Evolutionary conservation across 2,329 filamentous ascomycete genomes (phyloP).

Genomic region (Penicillium fuscoglaucum): DNA sequence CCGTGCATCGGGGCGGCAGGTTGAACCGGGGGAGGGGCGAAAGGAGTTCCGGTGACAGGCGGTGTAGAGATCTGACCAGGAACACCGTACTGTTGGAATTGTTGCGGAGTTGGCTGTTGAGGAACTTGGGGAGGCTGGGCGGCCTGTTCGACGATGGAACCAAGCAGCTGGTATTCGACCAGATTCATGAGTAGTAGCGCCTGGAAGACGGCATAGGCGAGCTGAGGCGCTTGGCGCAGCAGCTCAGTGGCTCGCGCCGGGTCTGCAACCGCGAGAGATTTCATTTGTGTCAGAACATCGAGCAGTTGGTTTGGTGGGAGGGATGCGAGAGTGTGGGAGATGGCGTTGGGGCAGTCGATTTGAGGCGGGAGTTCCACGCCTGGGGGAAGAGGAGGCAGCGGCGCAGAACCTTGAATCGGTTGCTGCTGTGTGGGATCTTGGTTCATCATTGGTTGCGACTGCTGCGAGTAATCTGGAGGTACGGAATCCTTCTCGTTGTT

Average conservation of each 20-base stretch:
- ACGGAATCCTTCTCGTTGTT: slow-evolving; percentile 75
- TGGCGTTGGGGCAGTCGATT: slow-evolving; percentile 82
- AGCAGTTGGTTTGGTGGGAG: slow-evolving; percentile 86
- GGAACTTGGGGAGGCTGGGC: slow-evolving; percentile 45
- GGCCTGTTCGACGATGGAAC: slow-evolving; percentile 71
- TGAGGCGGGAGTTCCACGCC: slow-evolving; percentile 82
- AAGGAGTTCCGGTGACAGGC: slow-evolving; percentile 46
- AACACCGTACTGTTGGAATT: slow-evolving; percentile 40
- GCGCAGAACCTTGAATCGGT: slow-evolving; percentile 48
- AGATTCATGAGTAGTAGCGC: slow-evolving; percentile 89
- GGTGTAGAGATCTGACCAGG: slow-evolving; percentile 55
- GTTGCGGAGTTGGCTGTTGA: slow-evolving; percentile 38
- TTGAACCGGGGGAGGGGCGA: slow-evolving; percentile 48
- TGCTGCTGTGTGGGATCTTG: slow-evolving; percentile 42
- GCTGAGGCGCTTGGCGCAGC: slow-evolving; percentile 83
- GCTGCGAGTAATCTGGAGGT: slow-evolving; percentile 50
- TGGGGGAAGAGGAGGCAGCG: slow-evolving; percentile 76
- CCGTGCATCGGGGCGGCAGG: slow-evolving; percentile 52
- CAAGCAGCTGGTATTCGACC: slow-evolving; percentile 79
- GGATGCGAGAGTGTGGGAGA: slow-evolving; percentile 84
- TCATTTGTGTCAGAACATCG: slow-evolving; percentile 93
- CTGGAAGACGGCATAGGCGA: slow-evolving; percentile 94
- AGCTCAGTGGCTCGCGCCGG: slow-evolving; percentile 82
- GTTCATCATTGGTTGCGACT: slow-evolving; percentile 32
- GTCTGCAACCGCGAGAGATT: slow-evolving; percentile 78